Conservation (phyloP, 2,329 filamentous ascomycete species). For the Cordyceps javanica region DNA sequence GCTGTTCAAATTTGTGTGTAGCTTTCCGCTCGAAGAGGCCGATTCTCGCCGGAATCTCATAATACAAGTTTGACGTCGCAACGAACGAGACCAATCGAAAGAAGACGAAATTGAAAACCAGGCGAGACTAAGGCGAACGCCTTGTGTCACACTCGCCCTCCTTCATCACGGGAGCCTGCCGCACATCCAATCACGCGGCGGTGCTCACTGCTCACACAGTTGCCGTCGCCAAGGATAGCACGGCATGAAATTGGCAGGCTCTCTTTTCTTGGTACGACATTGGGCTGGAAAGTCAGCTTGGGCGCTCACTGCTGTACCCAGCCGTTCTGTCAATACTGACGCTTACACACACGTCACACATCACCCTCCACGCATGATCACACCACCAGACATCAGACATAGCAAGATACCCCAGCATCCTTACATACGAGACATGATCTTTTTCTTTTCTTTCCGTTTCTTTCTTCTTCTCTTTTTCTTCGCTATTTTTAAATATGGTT, state of each 20-base stretch:
- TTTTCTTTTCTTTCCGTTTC: neutral
- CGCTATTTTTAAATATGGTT: neutral
- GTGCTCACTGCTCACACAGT: no score
- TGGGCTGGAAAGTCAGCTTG: neutral
- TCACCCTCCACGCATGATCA: neutral
- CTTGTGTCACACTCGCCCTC: neutral
- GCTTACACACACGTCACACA: neutral
- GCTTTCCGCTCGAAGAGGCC: slow-evolving; percentile 74
- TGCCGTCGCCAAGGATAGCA: neutral
- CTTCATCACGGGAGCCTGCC: neutral
- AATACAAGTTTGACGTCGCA: slow-evolving; percentile 43
- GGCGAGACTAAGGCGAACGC: neutral
- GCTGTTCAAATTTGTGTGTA: slow-evolving; percentile 77
- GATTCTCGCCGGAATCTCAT: slow-evolving; percentile 59
- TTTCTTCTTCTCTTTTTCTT: slow-evolving; percentile 19
- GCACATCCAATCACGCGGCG: neutral
- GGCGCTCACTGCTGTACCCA: neutral
- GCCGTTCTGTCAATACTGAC: neutral
- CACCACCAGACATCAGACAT: neutral
- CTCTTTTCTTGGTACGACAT: neutral
- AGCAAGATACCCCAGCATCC: slow-evolving; percentile 4
- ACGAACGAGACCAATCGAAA: neutral
- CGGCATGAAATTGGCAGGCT: neutral
- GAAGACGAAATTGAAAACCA: neutral
- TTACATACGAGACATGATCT: slow-evolving; percentile 8